Evolutionary conservation across 2,329 filamentous ascomycete genomes (phyloP).

Genomic region (Scopulariopsis brevicaulis): DNA sequence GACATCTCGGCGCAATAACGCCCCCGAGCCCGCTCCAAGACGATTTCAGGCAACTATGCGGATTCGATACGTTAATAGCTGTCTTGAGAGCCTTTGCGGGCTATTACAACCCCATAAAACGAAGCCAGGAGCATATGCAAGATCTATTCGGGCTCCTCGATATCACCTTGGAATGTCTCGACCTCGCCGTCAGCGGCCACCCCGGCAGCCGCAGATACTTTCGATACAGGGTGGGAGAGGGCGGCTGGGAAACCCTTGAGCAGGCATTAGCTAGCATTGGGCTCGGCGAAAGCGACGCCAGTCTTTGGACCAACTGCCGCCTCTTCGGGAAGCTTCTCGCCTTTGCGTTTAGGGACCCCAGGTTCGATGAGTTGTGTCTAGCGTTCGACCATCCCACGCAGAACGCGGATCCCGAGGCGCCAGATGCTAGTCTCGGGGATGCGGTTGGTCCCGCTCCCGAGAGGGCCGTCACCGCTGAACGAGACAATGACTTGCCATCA

Average conservation of each 20-base stretch:
- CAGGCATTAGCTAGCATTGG: constrained; percentile 60
- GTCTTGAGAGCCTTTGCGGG: constrained; percentile 61
- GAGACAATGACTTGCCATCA: not conserved
- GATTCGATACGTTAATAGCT: constrained; percentile 64
- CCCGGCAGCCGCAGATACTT: constrained; percentile 85
- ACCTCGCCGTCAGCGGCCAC: constrained; percentile 65
- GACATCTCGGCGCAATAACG: constrained; percentile 39
- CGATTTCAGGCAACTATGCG: constrained; percentile 69
- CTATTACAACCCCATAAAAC: constrained; percentile 60
- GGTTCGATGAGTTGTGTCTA: constrained; percentile 58
- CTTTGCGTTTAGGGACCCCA: constrained; percentile 70
- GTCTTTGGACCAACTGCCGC: constrained; percentile 57
- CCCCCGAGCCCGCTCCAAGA: constrained; percentile 51
- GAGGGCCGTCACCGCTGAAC: not conserved
- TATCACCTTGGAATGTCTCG: constrained; percentile 60
- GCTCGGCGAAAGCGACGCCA: constrained; percentile 51
- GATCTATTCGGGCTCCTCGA: constrained; percentile 60
- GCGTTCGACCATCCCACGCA: constrained; percentile 18
- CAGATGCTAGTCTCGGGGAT: not conserved
- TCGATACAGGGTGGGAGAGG: constrained; percentile 59
- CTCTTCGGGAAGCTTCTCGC: constrained; percentile 74
- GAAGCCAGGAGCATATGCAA: constrained; percentile 49
- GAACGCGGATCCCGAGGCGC: not conserved
- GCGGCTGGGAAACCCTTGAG: constrained; percentile 70
- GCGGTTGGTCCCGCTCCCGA: not conserved